Evolutionary conservation across 2,329 filamentous ascomycete species (phyloP), one percentile per base, ranked within the genome.

Genomic region (Xylariaceae sp.): DNA sequence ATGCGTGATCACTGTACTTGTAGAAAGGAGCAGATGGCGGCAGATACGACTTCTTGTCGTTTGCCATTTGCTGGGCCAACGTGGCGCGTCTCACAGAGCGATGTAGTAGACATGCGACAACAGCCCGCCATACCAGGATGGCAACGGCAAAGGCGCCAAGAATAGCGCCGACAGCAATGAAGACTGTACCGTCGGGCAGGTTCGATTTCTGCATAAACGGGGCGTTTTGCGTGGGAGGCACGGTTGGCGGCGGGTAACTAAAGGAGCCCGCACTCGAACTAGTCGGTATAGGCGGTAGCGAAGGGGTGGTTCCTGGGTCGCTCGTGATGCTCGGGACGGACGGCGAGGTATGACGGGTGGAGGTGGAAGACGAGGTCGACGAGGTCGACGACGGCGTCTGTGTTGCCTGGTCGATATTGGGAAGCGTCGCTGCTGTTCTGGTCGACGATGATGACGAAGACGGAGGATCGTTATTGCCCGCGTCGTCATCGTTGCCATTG

Each of bases 121-220:
- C 82, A 54, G 82, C 87, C 61, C 93, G 90, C 94, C 94, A 99
- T 59, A 88, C 80, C 10, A 99, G 80, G 50, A 97, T 84, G n/a
- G 86, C 86, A 7, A 91, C 78, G 9, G 86, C 90, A 64, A 97
- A 84, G 65, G 92, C 88, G 13, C 90, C 94, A 5, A 99, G 83
- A 34, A 91, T 88, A 30, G 92, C 89, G 51, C 94, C 94, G 1
- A 97, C 94, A 18, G 87, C 88, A 68, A 99, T 99, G 77, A 99
- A 99, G 60, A 99, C 88, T 3, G 93, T 97, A 57, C 94, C 94
- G 69, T 97, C 89, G 2, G 94, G 94, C 9, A 92, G 80, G 56
- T 77, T 87, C 0, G 92, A 95, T 69, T 88, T 86, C 71, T 92
- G 88, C 90, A 97, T 96, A 72, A 90, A 99, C 13, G 93, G 92